These are phyloP conservation scores for Fraxinus angustifolia DNA, from an alignment of 305 asterid genomes.

Conservation along the genomic window DNA sequence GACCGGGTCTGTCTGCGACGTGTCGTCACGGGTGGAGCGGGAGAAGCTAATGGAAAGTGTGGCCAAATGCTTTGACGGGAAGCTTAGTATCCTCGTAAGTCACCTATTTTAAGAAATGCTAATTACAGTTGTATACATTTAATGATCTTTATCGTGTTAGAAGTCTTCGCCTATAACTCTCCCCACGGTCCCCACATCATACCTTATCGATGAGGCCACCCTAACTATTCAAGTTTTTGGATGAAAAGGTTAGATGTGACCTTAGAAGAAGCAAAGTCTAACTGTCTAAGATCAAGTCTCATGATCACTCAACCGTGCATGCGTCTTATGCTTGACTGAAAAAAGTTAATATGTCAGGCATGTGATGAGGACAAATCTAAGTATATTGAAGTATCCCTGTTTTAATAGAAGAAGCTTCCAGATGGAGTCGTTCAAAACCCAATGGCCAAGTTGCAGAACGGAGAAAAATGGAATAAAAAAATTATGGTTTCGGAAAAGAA, in stretches of 20 bases:
- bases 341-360: background rate
- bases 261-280: background rate
- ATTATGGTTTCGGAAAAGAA: background rate
- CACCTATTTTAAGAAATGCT: background rate
- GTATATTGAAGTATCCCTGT: background rate
- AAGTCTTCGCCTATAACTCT: background rate
- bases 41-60: conserved; percentile 36
- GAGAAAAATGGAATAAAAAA: background rate
- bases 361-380: background rate
- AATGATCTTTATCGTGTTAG: background rate
- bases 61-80: conserved; percentile 35
- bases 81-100: conserved; percentile 49
- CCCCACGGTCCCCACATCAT: no score
- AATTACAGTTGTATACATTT: no score
- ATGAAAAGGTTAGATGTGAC: background rate
- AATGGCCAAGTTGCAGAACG: background rate
- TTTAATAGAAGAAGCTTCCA: background rate
- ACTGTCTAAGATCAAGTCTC: background rate
- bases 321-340: background rate
- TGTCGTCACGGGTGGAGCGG: conserved; percentile 35
- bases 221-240: background rate
- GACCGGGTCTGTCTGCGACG: conserved; percentile 44
- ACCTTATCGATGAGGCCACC: background rate
- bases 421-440: background rate
- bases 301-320: background rate